Evolutionary conservation across 805 yeast species (phyloP).

Genomic region (Metschnikowia amazonensis): DNA sequence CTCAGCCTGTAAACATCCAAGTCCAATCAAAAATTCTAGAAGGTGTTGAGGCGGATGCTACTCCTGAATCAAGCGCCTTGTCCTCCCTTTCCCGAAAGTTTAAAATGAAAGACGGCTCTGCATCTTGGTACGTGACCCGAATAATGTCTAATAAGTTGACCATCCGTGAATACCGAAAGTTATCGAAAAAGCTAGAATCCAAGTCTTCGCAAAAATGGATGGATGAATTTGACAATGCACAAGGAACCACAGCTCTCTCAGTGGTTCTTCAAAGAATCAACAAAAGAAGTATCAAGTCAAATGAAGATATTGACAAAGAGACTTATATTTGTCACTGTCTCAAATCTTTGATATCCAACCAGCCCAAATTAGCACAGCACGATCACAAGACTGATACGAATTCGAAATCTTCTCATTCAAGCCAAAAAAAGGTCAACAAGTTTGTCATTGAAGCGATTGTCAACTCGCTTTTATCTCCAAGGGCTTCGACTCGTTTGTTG

Average conservation of each 20-base stretch:
- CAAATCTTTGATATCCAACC: slow-evolving; percentile 28
- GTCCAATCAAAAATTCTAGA: background rate
- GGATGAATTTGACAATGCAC: slow-evolving; percentile 32
- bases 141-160: slow-evolving; percentile 34
- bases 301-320: slow-evolving; percentile 43
- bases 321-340: slow-evolving; percentile 37
- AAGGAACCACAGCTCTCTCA: slow-evolving; percentile 42
- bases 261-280: slow-evolving; percentile 37
- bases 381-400: slow-evolving; percentile 1
- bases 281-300: slow-evolving; percentile 41
- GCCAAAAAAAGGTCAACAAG: slow-evolving; percentile 20
- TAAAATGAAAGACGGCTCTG: slow-evolving; percentile 36
- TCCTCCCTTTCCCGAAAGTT: slow-evolving; percentile 17
- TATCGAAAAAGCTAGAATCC: slow-evolving; percentile 31
- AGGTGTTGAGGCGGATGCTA: background rate
- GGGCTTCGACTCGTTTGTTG: slow-evolving; percentile 36
- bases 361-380: slow-evolving; percentile 8
- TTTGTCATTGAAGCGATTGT: slow-evolving; percentile 37
- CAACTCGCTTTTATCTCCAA: slow-evolving; percentile 38
- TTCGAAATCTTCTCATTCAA: slow-evolving; percentile 7
- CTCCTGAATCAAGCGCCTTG: slow-evolving; percentile 7
- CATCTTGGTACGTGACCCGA: slow-evolving; percentile 39
- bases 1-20: background rate
- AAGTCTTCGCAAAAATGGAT: slow-evolving; percentile 29
- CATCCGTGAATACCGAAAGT: slow-evolving; percentile 30